Conservation (phyloP, 192 early-diverging fungal species). For the Coemansia sp. region DNA sequence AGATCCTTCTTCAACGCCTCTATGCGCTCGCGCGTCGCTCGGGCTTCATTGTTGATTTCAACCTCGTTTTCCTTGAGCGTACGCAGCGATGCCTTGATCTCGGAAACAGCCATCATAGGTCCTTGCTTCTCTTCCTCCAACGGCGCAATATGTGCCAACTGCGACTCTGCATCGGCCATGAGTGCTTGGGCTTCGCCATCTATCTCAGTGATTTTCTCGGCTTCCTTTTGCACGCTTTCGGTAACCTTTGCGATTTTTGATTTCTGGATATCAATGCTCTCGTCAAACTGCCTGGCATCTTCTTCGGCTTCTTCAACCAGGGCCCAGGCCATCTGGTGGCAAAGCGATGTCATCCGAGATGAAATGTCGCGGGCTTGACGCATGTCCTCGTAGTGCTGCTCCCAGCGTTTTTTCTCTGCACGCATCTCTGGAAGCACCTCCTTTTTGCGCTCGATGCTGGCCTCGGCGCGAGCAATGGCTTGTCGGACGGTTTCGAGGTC, state of each 20-base stretch:
- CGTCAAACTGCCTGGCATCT: slow-evolving; percentile 31
- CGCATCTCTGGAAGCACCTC: slow-evolving; percentile 70
- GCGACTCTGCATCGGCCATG: slow-evolving; percentile 19
- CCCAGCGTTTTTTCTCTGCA: slow-evolving; percentile 61
- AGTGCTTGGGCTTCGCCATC: slow-evolving; percentile 38
- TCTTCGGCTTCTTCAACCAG: slow-evolving; percentile 54
- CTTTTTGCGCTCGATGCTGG: slow-evolving; percentile 53
- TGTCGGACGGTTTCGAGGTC: slow-evolving; percentile 67
- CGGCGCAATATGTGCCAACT: slow-evolving; percentile 20
- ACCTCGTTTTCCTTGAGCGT: slow-evolving; percentile 38
- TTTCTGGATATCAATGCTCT: slow-evolving; percentile 19
- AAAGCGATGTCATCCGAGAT: slow-evolving; percentile 52
- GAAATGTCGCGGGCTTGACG: slow-evolving; percentile 58
- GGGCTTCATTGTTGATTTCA: slow-evolving; percentile 47
- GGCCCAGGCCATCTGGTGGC: slow-evolving; percentile 77
- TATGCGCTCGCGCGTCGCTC: slow-evolving; percentile 39
- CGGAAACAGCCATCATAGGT: slow-evolving; percentile 11
- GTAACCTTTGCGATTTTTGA: slow-evolving; percentile 42
- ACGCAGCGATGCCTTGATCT: slow-evolving; percentile 21
- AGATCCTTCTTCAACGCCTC: slow-evolving; percentile 25
- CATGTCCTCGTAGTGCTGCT: slow-evolving; percentile 66
- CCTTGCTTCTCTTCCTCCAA: slow-evolving; percentile 17
- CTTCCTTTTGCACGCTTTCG: slow-evolving; percentile 53
- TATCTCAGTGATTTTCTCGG: slow-evolving; percentile 41
- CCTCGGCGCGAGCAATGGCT: slow-evolving; percentile 50